A percentile compares a stretch with the other conserved stretches of the same genome.
Evolutionary conservation across 352 stramenopile genomes (phyloP).

Genomic region (Pythium phragmitis): DNA sequence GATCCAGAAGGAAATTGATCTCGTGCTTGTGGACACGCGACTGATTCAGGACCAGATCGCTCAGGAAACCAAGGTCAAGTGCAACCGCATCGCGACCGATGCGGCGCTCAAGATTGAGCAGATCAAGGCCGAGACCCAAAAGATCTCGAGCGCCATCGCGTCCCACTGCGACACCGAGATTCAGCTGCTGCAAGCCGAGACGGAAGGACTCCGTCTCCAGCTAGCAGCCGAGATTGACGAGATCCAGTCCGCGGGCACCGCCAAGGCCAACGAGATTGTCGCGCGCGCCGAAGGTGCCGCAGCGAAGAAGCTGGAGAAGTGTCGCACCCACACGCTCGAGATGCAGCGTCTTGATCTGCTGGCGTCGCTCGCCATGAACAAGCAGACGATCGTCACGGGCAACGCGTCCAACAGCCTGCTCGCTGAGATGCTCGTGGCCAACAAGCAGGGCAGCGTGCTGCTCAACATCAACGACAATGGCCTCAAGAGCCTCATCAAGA

Average conservation of each 20-base stretch:
- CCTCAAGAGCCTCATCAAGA: slow-evolving; percentile 30
- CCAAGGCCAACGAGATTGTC: slow-evolving; percentile 31
- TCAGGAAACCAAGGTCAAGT: slow-evolving; percentile 40
- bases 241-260: slow-evolving; percentile 25
- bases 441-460: slow-evolving; percentile 33
- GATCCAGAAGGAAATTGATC: slow-evolving; percentile 57
- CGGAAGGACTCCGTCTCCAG: slow-evolving; percentile 26
- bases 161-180: slow-evolving; percentile 33
- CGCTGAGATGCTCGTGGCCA: slow-evolving; percentile 34
- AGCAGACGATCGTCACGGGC: slow-evolving; percentile 26
- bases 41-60: slow-evolving; percentile 50
- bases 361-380: slow-evolving; percentile 28
- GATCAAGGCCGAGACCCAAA: slow-evolving; percentile 31
- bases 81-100: slow-evolving; percentile 28
- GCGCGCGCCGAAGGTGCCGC: slow-evolving; percentile 31
- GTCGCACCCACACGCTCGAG: slow-evolving; percentile 25
- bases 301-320: slow-evolving; percentile 33
- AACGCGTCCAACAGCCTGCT: slow-evolving; percentile 28
- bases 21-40: slow-evolving; percentile 46
- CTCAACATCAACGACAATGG: slow-evolving; percentile 33
- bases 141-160: slow-evolving; percentile 32
- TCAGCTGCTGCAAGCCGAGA: slow-evolving; percentile 31
- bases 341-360: slow-evolving; percentile 34
- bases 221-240: slow-evolving; percentile 29
- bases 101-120: slow-evolving; percentile 31